phyloP scores from a whole-genome alignment of 169 alveolate species.

The Babesia ovata region DNA sequence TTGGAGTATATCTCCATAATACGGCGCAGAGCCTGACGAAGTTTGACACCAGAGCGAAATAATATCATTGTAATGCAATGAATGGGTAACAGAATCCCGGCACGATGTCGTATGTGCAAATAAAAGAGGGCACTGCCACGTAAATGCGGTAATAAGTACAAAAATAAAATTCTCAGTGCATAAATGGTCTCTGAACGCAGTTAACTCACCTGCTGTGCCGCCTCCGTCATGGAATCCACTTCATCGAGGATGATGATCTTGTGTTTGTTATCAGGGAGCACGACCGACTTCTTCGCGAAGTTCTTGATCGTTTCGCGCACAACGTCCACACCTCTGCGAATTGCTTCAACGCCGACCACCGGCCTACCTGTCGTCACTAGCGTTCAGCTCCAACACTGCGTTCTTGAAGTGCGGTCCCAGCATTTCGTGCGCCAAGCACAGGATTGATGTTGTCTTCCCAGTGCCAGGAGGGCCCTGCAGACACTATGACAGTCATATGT shows the following conservation, averaged over 20 bases:
- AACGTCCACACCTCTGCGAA: conserved; percentile 94
- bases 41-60: neutral
- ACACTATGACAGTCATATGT: neutral
- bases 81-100: too few relatives aligned
- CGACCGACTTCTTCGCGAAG: conserved; percentile 93
- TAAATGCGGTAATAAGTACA: too few relatives aligned
- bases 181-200: neutral
- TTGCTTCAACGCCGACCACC: too few relatives aligned
- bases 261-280: conserved; percentile 92
- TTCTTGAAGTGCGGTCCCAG: conserved; percentile 86
- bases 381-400: conserved; percentile 97
- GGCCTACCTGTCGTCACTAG: conserved; percentile 95
- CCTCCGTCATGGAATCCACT: conserved; percentile 99
- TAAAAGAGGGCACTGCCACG: too few relatives aligned
- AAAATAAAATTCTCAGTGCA: too few relatives aligned
- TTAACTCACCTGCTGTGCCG: conserved; percentile 93
- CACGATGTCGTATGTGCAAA: too few relatives aligned
- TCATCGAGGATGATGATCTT: conserved; percentile 98
- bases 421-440: conserved; percentile 95
- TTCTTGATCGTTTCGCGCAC: conserved; percentile 96
- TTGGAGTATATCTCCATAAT: conserved; percentile 96
- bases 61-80: too few relatives aligned
- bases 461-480: conserved; percentile 99
- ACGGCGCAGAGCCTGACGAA: conserved; percentile 91
- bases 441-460: conserved; percentile 98